Percentiles rank a stretch among this genome's conserved stretches.
Conservation (phyloP, 2,329 filamentous ascomycete species). For the Ascochyta clinopodiicola region DNA sequence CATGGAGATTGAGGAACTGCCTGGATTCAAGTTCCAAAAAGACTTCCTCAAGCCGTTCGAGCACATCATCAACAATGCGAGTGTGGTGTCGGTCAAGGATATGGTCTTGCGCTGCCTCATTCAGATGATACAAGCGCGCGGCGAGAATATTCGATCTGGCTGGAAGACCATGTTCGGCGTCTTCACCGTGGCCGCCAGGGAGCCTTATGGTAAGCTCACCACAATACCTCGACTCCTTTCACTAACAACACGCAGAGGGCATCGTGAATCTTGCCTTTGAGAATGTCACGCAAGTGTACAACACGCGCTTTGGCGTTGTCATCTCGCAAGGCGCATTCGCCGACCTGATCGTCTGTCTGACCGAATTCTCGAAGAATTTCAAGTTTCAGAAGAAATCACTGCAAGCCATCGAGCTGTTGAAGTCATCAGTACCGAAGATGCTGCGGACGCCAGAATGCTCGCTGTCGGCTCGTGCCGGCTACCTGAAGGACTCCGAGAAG, state of each 20-base stretch:
- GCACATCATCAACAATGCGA: conserved; percentile 93
- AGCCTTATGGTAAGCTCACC: conserved; percentile 71
- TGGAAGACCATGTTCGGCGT: conserved; percentile 99
- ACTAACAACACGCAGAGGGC: conserved; percentile 65
- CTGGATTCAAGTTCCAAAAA: conserved; percentile 99
- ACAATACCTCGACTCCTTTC: too few species aligned
- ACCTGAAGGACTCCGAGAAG: conserved; percentile 56
- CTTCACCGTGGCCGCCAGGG: conserved; percentile 92
- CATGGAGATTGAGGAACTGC: conserved; percentile 96
- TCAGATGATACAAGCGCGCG: conserved; percentile 98
- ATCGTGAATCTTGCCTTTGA: conserved; percentile 98
- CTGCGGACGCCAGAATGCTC: conserved; percentile 94
- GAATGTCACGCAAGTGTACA: conserved; percentile 95
- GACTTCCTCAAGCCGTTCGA: conserved; percentile 99
- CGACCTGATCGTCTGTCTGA: conserved; percentile 93
- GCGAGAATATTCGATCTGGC: conserved; percentile 94
- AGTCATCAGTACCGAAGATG: conserved; percentile 93
- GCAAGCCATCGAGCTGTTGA: conserved; percentile 92
- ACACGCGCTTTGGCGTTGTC: conserved; percentile 91
- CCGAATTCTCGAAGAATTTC: conserved; percentile 98
- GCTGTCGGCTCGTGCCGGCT: conserved; percentile 70
- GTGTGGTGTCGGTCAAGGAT: conserved; percentile 91
- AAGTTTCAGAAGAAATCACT: conserved; percentile 98
- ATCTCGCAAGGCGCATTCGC: conserved; percentile 97
- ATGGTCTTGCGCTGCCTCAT: conserved; percentile 95